A percentile compares a stretch with the other conserved stretches of the same genome.
These are phyloP conservation scores for Haplosporangium sp. DNA, from an alignment of 371 early-diverging fungal genomes.

Conservation along the genomic window DNA sequence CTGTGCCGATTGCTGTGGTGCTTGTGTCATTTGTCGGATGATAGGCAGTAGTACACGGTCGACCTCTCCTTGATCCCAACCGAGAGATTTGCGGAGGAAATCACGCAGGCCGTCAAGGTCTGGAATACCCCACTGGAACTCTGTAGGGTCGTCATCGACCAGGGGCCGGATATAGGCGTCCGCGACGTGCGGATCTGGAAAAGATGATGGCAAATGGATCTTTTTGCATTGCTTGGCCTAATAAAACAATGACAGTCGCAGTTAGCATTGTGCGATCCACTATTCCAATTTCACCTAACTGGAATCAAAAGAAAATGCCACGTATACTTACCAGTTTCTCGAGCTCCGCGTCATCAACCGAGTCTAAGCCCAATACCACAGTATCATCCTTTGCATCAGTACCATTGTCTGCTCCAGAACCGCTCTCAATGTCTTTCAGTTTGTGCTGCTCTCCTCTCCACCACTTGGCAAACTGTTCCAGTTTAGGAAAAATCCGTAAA, in stretches of 20 bases:
- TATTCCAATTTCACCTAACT: no score
- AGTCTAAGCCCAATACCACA: constrained; percentile 31
- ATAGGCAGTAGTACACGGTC: constrained; percentile 83
- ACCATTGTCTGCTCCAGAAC: constrained; percentile 2
- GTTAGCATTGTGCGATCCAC: no score
- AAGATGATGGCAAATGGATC: constrained; percentile 58
- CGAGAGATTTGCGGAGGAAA: constrained; percentile 65
- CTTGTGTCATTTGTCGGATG: constrained; percentile 69
- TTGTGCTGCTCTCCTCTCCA: constrained; percentile 60
- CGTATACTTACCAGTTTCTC: constrained; percentile 69
- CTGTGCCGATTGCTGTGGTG: constrained; percentile 53
- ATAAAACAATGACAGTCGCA: not conserved
- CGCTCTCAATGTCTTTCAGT: not conserved
- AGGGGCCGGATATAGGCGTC: constrained; percentile 86
- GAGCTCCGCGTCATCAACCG: constrained; percentile 62
- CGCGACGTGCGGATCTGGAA: constrained; percentile 82
- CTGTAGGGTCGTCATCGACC: constrained; percentile 74
- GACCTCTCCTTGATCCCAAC: constrained; percentile 65
- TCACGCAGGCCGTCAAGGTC: constrained; percentile 81
- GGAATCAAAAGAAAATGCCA: not conserved
- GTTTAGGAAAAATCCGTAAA: constrained; percentile 74
- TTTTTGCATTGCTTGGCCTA: constrained; percentile 47
- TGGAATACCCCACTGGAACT: constrained; percentile 89
- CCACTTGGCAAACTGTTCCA: constrained; percentile 70
- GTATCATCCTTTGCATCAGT: constrained; percentile 23